phyloP scores from a whole-genome alignment of 176 grass and related monocot genomes.

The Metroxylon sagu region DNA sequence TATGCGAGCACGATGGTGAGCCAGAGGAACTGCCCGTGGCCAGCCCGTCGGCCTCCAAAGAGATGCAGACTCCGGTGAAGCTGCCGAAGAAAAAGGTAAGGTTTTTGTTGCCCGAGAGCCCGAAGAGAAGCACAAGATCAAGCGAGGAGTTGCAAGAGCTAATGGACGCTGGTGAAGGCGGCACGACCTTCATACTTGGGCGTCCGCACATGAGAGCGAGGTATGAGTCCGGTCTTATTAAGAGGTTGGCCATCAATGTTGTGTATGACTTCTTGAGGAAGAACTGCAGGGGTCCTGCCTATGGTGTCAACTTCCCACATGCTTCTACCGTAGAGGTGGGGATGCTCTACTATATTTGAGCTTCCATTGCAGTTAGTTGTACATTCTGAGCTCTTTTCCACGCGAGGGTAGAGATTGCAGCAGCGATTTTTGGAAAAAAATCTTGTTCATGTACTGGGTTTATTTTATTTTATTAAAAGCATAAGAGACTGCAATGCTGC shows the following conservation, averaged over 20 bases:
- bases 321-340: conserved; percentile 89
- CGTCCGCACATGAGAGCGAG: conserved; percentile 75
- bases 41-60: conserved; percentile 24
- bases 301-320: conserved; percentile 67
- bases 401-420: too few relatives aligned
- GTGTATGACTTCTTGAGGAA: conserved; percentile 82
- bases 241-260: conserved; percentile 76
- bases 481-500: too few relatives aligned
- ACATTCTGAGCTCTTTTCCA: too few relatives aligned
- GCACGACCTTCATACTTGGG: conserved; percentile 90
- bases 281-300: conserved; percentile 72
- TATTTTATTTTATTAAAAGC: too few relatives aligned
- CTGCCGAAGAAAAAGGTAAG: conserved; percentile 50
- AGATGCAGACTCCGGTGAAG: conserved; percentile 30
- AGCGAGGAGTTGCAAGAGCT: conserved; percentile 79
- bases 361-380: too few relatives aligned
- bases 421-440: too few relatives aligned
- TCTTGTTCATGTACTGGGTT: too few relatives aligned
- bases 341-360: conserved; percentile 85
- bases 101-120: conserved; percentile 63
- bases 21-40: conserved; percentile 6
- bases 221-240: conserved; percentile 68
- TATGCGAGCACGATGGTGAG: conserved; percentile 43
- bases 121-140: conserved; percentile 35
- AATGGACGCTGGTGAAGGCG: conserved; percentile 71